Percentiles rank a stretch among this genome's conserved stretches.
phyloP scores from a whole-genome alignment of 2,329 filamentous ascomycete genomes.

The Rutstroemia sp. region DNA sequence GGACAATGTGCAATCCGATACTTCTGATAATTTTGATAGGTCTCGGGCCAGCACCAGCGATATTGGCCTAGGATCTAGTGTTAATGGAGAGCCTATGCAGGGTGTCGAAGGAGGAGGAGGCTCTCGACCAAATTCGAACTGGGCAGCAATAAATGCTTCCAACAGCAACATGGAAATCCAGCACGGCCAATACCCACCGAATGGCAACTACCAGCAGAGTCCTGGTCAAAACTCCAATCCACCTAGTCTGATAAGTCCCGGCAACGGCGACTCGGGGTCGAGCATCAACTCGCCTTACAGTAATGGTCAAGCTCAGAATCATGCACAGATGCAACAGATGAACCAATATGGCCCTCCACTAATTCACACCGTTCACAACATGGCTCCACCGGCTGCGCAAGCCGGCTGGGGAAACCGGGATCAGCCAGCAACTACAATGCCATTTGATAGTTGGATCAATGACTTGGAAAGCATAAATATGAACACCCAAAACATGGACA shows the following conservation, averaged over 20 bases:
- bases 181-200: slow-evolving; percentile 17
- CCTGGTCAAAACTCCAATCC: slow-evolving; percentile 19
- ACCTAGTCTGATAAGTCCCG: slow-evolving; percentile 21
- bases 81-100: slow-evolving; percentile 27
- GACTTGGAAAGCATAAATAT: slow-evolving; percentile 6
- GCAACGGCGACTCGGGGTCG: slow-evolving; percentile 22
- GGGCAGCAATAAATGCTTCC: slow-evolving; percentile 25
- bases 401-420: slow-evolving; percentile 1
- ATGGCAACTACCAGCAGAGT: slow-evolving; percentile 17
- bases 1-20: slow-evolving; percentile 18
- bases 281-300: slow-evolving; percentile 23
- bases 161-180: slow-evolving; percentile 18
- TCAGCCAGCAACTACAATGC: not conserved
- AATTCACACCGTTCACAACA: not conserved
- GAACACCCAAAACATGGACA: slow-evolving; percentile 8
- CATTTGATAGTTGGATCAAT: slow-evolving; percentile 5
- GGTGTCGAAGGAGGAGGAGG: slow-evolving; percentile 22
- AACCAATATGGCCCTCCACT: slow-evolving; percentile 4
- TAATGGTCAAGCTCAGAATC: slow-evolving; percentile 7
- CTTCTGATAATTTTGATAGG: slow-evolving; percentile 20
- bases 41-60: slow-evolving; percentile 27
- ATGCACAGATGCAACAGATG: slow-evolving; percentile 5
- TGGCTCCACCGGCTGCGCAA: slow-evolving; percentile 9
- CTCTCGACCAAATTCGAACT: slow-evolving; percentile 19
- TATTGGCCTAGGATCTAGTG: slow-evolving; percentile 12